A percentile compares a stretch with the other conserved stretches of the same genome.
These are phyloP conservation scores for Talaromyces nanjingensis DNA, from an alignment of 495 filamentous ascomycete genomes.

Conservation along the genomic window DNA sequence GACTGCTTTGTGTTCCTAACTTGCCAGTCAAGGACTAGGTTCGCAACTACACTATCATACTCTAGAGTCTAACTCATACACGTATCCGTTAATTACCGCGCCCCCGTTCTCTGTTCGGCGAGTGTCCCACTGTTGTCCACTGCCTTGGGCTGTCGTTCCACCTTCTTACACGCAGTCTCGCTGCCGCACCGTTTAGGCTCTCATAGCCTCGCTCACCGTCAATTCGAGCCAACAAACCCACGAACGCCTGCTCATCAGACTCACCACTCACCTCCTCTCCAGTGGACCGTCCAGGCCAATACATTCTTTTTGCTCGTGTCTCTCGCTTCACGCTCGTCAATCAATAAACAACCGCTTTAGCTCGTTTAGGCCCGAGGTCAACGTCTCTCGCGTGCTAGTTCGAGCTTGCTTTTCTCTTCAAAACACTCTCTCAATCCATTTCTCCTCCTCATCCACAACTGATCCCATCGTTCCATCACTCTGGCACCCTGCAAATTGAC, in stretches of 20 bases:
- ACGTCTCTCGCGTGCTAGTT: background rate
- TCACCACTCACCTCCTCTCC: background rate
- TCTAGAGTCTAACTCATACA: background rate
- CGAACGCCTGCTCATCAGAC: conserved; percentile 2
- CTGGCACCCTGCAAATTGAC: background rate
- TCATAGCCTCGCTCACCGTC: conserved; percentile 5
- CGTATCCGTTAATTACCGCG: conserved; percentile 6
- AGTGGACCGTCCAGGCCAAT: background rate
- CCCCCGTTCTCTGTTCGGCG: background rate
- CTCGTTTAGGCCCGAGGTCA: background rate
- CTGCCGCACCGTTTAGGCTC: background rate
- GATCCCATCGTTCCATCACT: background rate
- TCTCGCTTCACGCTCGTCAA: background rate
- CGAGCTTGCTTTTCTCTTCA: background rate
- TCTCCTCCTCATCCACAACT: background rate
- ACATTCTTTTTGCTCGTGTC: conserved; percentile 3
- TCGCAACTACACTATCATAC: background rate
- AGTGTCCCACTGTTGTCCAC: background rate
- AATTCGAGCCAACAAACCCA: conserved; percentile 6
- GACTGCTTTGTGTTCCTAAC: background rate
- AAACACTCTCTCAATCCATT: background rate
- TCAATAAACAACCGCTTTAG: background rate
- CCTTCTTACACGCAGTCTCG: background rate
- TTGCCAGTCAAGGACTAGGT: background rate
- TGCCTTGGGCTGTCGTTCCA: background rate